Base-by-base conservation (phyloP, 495 filamentous ascomycete genomes). In the Lasiosphaeria ovina region DNA sequence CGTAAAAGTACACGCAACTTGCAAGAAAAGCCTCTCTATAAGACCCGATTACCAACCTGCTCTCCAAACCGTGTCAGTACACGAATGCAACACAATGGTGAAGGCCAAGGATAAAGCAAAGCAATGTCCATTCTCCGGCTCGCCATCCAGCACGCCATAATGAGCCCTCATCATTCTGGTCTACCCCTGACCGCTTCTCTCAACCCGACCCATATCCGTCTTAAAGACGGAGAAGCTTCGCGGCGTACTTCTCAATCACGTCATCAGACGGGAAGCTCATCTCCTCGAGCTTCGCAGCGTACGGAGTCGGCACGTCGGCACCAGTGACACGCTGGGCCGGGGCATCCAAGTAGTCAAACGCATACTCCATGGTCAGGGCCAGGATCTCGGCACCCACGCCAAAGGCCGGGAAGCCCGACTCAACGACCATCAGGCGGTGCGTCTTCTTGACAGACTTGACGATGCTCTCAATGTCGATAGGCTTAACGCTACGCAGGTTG, bases 361-460 rank as follows among this genome's bases (percentile, higher is more conserved):
- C 93, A 75, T 97, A 98, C 78, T 98, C 94, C 90, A 95, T 95
- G 58, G 90, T 88, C 45, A 96, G 80, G 51, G 94, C 94, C 42
- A 98, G 82, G 68, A 98, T 89, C 81, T 98, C 94, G 56, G 92
- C 86, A 54, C 86, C 81, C 62, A 98, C 91, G 68, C 94, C 94
- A 69, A 92, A 97, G 71, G 88, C 88, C 57, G 94, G 94, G 85
- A 92, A 98, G 60, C 95, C 94, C 49, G 91, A 96, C 79, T 97
- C 94, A 61, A 98, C 91, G 33, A 85, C 87, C 77, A 98, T 86
- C 60, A 98, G 83, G 69, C 87, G 88, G 71, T 89, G 89, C 31
- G 94, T 98, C 88, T 98, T 98, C 88, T 97, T 97, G 71, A 98
- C 89, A 12, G 92, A 96, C 75, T 93, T 91, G 71, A 96, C 83